Evolutionary conservation across 1,139 yeast genomes (phyloP).

Genomic region (Geotrichum fermentans): DNA sequence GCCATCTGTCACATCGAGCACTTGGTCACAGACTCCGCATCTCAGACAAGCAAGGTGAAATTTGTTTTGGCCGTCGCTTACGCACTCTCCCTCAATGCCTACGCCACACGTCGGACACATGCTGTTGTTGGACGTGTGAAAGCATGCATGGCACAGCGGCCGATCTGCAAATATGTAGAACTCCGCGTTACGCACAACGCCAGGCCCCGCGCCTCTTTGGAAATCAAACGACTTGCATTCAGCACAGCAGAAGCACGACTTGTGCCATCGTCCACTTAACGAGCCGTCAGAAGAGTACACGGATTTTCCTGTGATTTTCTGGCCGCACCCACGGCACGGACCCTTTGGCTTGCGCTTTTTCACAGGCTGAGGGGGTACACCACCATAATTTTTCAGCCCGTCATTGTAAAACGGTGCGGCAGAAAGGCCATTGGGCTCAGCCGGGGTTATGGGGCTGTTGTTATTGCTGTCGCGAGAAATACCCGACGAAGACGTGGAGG

Average conservation of each 20-base stretch:
- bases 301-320: conserved; percentile 47
- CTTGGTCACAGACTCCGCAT: conserved; percentile 33
- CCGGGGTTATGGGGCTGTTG: conserved; percentile 5
- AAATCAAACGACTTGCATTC: conserved; percentile 45
- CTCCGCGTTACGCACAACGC: conserved; percentile 42
- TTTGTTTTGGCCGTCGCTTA: conserved; percentile 23
- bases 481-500: neutral
- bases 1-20: conserved; percentile 2
- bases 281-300: conserved; percentile 80
- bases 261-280: conserved; percentile 91
- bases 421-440: neutral
- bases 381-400: neutral
- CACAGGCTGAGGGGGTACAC: neutral
- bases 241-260: conserved; percentile 72
- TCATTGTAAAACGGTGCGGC: neutral
- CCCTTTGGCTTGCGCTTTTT: conserved; percentile 16
- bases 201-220: conserved; percentile 10
- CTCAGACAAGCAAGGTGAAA: conserved; percentile 36
- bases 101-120: conserved; percentile 63
- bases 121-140: conserved; percentile 70
- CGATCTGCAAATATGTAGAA: conserved; percentile 75
- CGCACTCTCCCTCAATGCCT: conserved; percentile 87
- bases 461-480: neutral
- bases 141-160: conserved; percentile 77
- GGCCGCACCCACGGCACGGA: conserved; percentile 46